Percentiles rank a stretch among this genome's conserved stretches.
Conservation (phyloP, 345 rosid genomes). For the Boechera divaricarpa region DNA sequence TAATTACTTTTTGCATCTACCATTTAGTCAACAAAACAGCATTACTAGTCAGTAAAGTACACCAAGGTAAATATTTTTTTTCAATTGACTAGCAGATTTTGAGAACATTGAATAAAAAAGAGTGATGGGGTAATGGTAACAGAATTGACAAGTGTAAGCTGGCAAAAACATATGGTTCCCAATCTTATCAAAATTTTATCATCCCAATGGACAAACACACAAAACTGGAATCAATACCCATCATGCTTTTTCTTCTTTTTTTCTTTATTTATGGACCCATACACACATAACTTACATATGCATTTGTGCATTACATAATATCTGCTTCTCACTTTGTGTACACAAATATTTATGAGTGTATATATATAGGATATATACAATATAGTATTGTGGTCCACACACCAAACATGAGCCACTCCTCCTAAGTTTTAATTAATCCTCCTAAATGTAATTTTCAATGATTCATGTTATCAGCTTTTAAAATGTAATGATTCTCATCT, state of each 20-base stretch:
- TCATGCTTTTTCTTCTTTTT: conserved; percentile 42
- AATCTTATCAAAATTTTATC: conserved; percentile 37
- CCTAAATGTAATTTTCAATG: conserved; percentile 21
- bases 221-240: conserved; percentile 42
- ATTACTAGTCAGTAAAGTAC: not conserved
- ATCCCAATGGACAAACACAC: conserved; percentile 43
- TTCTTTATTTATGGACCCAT: conserved; percentile 43
- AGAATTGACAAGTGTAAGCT: conserved; percentile 40
- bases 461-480: conserved; percentile 33
- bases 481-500: conserved; percentile 37
- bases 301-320: conserved; percentile 28
- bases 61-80: not conserved
- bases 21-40: not conserved
- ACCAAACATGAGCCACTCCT: conserved; percentile 34
- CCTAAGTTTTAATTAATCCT: conserved; percentile 18
- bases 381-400: conserved; percentile 29
- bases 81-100: conserved; percentile 9
- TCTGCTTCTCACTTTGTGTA: conserved; percentile 22
- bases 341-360: conserved; percentile 19
- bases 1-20: conserved; percentile 5
- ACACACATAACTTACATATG: conserved; percentile 27
- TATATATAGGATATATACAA: not conserved
- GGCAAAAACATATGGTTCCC: conserved; percentile 43
- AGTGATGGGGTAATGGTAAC: conserved; percentile 31
- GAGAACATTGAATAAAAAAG: conserved; percentile 6